Conservation (phyloP, 805 yeast species). For the Metschnikowia corniflorae region DNA sequence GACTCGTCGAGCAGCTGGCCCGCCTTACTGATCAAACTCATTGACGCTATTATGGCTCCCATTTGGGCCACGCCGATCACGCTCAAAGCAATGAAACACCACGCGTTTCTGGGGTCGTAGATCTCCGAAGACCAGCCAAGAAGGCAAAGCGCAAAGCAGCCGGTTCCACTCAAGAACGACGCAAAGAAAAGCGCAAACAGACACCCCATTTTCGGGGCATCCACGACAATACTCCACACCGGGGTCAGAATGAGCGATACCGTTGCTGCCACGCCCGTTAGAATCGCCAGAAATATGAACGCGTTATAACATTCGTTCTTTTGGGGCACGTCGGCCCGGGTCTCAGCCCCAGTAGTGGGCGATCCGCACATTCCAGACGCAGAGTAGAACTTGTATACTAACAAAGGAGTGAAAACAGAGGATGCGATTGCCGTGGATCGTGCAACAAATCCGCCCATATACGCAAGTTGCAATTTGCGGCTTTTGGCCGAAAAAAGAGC, state of each 20-base stretch:
- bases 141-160: slow-evolving; percentile 33
- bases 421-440: slow-evolving; percentile 59
- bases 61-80: slow-evolving; percentile 58
- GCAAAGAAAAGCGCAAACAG: slow-evolving; percentile 31
- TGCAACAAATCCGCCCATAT: slow-evolving; percentile 59
- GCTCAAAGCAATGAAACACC: slow-evolving; percentile 40
- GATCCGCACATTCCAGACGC: slow-evolving; percentile 47
- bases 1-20: slow-evolving; percentile 17
- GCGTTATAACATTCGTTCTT: slow-evolving; percentile 56
- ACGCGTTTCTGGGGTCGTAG: slow-evolving; percentile 33
- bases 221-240: slow-evolving; percentile 57
- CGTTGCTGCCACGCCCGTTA: slow-evolving; percentile 64
- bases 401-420: slow-evolving; percentile 58
- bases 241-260: slow-evolving; percentile 61
- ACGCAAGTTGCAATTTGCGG: slow-evolving; percentile 51
- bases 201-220: slow-evolving; percentile 32
- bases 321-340: slow-evolving; percentile 16
- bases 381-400: slow-evolving; percentile 55
- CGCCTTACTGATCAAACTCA: slow-evolving; percentile 48
- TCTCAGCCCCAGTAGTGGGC: slow-evolving; percentile 21
- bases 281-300: slow-evolving; percentile 59
- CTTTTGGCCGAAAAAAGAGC: slow-evolving; percentile 43
- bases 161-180: slow-evolving; percentile 41
- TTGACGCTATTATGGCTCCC: slow-evolving; percentile 58
- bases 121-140: slow-evolving; percentile 15